A percentile compares a stretch with the other conserved stretches of the same genome.
These are phyloP conservation scores for Rutstroemia sp. DNA, from an alignment of 2,329 filamentous ascomycete species.

Conservation along the genomic window DNA sequence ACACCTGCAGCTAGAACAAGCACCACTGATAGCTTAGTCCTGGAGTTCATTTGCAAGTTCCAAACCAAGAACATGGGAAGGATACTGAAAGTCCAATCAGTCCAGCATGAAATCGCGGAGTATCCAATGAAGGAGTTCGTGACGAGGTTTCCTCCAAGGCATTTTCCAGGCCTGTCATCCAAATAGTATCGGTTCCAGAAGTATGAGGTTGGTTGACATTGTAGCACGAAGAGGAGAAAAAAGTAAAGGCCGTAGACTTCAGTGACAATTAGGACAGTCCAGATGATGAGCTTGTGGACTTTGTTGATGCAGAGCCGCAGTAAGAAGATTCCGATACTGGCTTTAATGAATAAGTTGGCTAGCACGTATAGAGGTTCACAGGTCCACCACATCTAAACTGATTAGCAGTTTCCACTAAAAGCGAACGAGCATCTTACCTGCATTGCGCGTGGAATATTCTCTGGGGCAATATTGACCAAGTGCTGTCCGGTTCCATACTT, in stretches of 20 bases:
- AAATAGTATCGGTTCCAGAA: slow-evolving; percentile 30
- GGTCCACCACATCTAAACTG: slow-evolving; percentile 29
- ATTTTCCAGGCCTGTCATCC: slow-evolving; percentile 23
- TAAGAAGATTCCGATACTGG: slow-evolving; percentile 34
- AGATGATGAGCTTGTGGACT: slow-evolving; percentile 8
- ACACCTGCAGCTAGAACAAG: slow-evolving; percentile 30
- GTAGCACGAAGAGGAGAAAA: slow-evolving; percentile 20
- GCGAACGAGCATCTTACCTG: not conserved
- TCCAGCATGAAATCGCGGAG: slow-evolving; percentile 21
- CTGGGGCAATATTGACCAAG: not conserved
- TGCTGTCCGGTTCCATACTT: not conserved
- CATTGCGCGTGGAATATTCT: not conserved
- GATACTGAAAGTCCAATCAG: slow-evolving; percentile 26
- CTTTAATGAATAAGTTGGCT: slow-evolving; percentile 32
- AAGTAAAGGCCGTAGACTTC: slow-evolving; percentile 29
- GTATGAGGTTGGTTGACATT: slow-evolving; percentile 25
- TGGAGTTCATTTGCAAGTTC: slow-evolving; percentile 23
- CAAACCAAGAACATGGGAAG: slow-evolving; percentile 25
- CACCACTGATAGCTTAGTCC: slow-evolving; percentile 29
- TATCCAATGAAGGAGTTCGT: slow-evolving; percentile 21
- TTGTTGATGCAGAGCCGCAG: slow-evolving; percentile 29
- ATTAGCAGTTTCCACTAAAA: no score
- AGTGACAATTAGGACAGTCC: slow-evolving; percentile 27
- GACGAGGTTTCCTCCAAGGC: slow-evolving; percentile 22
- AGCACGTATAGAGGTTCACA: slow-evolving; percentile 33